These are phyloP conservation scores for Leishmania guyanensis DNA, from an alignment of 208 protist species.

Conservation along the genomic window DNA sequence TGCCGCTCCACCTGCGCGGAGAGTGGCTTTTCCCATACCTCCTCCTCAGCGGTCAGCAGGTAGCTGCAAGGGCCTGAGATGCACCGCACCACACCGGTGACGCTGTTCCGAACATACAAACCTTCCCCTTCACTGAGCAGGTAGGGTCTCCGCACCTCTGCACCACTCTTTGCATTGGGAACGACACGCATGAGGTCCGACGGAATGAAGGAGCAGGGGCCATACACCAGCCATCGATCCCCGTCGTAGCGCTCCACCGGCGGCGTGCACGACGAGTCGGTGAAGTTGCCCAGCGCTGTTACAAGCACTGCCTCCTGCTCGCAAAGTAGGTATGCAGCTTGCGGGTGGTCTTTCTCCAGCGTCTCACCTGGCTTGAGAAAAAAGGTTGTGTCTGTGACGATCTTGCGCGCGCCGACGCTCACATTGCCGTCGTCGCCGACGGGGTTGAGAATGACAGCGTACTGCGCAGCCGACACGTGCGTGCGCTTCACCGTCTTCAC, in stretches of 20 bases:
- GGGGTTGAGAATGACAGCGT: constrained; percentile 40
- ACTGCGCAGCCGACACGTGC: constrained; percentile 43
- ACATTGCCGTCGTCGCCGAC: constrained; percentile 22
- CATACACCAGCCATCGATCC: constrained; percentile 90
- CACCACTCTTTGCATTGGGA: constrained; percentile 33
- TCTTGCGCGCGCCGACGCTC: constrained; percentile 28
- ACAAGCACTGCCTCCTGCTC: constrained; percentile 88
- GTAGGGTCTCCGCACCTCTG: constrained; percentile 50
- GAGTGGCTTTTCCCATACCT: constrained; percentile 84
- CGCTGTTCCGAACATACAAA: constrained; percentile 80
- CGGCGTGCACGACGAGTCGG: constrained; percentile 30
- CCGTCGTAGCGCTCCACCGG: constrained; percentile 60
- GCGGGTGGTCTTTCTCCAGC: constrained; percentile 56
- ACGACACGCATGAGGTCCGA: constrained; percentile 43
- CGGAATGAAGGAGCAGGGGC: constrained; percentile 85
- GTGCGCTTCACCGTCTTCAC: constrained; percentile 66
- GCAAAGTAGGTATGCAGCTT: constrained; percentile 73
- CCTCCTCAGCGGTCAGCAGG: constrained; percentile 79
- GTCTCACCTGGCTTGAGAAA: constrained; percentile 86
- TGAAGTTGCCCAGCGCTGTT: constrained; percentile 64
- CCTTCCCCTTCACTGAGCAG: constrained; percentile 72
- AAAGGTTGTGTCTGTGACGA: constrained; percentile 80
- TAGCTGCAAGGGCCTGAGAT: constrained; percentile 73
- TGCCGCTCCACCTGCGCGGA: constrained; percentile 53
- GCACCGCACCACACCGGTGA: constrained; percentile 68